Evolutionary conservation across 106 monocot species (phyloP), one percentile per base, ranked within the genome.

Genomic region (Dactylorhiza incarnata): DNA sequence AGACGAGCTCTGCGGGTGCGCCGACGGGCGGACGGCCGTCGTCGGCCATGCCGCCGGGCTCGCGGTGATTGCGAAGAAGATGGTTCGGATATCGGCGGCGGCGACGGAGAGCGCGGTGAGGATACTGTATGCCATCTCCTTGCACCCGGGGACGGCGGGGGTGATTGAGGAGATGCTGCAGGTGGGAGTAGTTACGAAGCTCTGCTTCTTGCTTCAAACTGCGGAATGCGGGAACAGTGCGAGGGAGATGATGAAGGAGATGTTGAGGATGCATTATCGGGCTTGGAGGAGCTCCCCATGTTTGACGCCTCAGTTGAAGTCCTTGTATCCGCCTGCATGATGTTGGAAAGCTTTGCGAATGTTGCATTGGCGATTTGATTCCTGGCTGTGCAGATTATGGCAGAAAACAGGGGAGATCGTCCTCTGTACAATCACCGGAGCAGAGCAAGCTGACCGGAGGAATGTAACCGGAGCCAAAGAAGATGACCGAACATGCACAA

Each of bases 231-330:
- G 73, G 22, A 15, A 13, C 53, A 86, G 77, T 49, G 22, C 79
- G 1, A 82, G 69, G 76, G 79, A 82, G 79, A 86, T 68, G 73
- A 82, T 73, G 0, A 79, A 45, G 56, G 82, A 82, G 66, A 68
- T 86, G 1, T 62, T 86, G 13, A 73, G 75, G 73, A 37, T 79
- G 78, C 82, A 86, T 59, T 49, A 72, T 52, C 76, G 65, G 68
- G 54, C 65, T 61, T 86, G 86, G 86, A 82, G 48, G 73, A 76
- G 72, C 15, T 86, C 86, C 0, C 82, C 79, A 10, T 86, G 82
- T 52, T 20, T 76, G 12, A 47, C 76, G 48, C 76, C 59, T 68
- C 79, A 67, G 67, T n/a, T 52, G 13, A 52, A 15, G 15, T 0
- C 52, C 2, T 15, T 52, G 13, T 52, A 52, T 52, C 52, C 52